phyloP scores from a whole-genome alignment of 2,329 filamentous ascomycete species.

The Fusarium sp. region DNA sequence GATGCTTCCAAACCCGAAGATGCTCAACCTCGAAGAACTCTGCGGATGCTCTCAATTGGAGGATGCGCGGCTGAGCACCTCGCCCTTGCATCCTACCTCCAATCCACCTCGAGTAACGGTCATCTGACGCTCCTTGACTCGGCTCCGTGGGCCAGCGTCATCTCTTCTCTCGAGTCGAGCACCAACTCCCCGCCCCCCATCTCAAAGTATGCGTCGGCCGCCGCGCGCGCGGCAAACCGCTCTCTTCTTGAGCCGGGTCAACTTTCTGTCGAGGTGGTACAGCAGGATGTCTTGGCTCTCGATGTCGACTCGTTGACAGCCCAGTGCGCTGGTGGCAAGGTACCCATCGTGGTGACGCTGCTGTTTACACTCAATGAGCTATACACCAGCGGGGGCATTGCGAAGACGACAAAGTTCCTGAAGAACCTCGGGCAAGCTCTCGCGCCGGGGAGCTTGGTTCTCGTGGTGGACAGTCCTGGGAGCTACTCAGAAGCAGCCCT shows the following conservation, averaged over 20 bases:
- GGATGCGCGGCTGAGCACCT: constrained; percentile 69
- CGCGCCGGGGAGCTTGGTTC: constrained; percentile 68
- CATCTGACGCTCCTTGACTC: constrained; percentile 77
- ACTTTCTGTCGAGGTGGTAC: constrained; percentile 54
- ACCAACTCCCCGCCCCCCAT: constrained; percentile 61
- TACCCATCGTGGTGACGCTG: constrained; percentile 72
- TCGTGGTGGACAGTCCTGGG: constrained; percentile 92
- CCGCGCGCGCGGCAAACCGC: constrained; percentile 54
- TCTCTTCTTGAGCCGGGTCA: constrained; percentile 53
- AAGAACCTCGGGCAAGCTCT: constrained; percentile 69
- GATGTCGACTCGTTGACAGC: constrained; percentile 45
- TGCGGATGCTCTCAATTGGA: constrained; percentile 59
- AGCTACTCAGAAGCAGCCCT: constrained; percentile 86
- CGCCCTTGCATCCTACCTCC: constrained; percentile 58
- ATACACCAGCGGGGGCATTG: constrained; percentile 76
- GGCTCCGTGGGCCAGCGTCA: constrained; percentile 75
- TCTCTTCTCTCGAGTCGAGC: constrained; percentile 63
- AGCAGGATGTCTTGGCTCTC: constrained; percentile 59
- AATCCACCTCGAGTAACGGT: constrained; percentile 40
- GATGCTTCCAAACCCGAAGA: constrained; percentile 13
- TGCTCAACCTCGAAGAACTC: constrained; percentile 3
- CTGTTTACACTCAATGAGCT: constrained; percentile 97
- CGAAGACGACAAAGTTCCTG: constrained; percentile 78
- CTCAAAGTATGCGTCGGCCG: constrained; percentile 61
- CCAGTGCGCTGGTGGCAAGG: constrained; percentile 42